Evolutionary conservation across 148 eudicot genomes (phyloP), one percentile per base, ranked within the genome.

Genomic region (Selenicereus undatus): DNA sequence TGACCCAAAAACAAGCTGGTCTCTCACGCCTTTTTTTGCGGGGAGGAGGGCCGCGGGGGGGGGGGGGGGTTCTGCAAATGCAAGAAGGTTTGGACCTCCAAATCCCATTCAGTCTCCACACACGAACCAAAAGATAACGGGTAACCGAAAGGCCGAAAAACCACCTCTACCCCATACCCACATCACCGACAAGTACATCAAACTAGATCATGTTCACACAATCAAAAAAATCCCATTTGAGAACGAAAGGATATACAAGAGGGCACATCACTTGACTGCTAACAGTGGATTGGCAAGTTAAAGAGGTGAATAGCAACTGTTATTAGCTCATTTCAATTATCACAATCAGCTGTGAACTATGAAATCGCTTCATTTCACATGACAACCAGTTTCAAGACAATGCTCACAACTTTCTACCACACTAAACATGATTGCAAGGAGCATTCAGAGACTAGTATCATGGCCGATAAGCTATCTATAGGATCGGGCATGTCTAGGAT

Each of bases 301-400:
- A 78, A 16, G 11, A 9, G 70, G 48, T 4, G 22, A 43, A 8
- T 29, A 16, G 16, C 26, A 13, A 78, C 73, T 78, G 27, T 20
- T 10, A 51, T 0, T 50, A 48, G 18, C 64, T 75, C 72, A 71
- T 69, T 32, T 72, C 71, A 79, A 17, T 77, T 60, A 36, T 30
- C 66, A 71, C 60, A 56, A 36, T 18, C 56, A 80, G 71, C 42
- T 11, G 42, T 51, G 35, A 80, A 80, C 78, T 16, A 74, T 80
- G 32, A 27, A 42, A n/a, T 43, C 71, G 14, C 58, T 60, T 35
- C 14, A 73, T 56, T 36, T 70, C 52, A 48, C 12, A 8, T 48
- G 20, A 60, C 8, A 36, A 18, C 58, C 13, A 36, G 32, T 27
- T 79, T n/a, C 2, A 5, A 18, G 48, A 36, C 18, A 50, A 51